Evolutionary conservation across 495 filamentous ascomycete genomes (phyloP), one percentile per base, ranked within the genome.

Genomic region (Penicillium roqueforti): DNA sequence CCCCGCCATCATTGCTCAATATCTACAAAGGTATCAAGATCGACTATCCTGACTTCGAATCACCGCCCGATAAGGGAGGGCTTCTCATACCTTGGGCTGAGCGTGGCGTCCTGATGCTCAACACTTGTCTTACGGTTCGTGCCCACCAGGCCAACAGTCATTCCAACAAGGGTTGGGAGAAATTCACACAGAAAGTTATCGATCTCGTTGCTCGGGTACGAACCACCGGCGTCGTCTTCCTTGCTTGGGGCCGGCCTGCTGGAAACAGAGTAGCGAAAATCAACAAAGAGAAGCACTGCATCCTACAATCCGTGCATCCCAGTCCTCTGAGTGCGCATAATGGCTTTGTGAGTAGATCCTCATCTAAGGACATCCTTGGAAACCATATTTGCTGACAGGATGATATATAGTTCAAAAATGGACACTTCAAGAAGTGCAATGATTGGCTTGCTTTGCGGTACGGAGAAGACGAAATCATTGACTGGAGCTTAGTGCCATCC

Each of bases 11-110:
- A 3, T 81, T 98, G 11, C 78, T 80, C 51, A 98, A 97, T 74
- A 97, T 98, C 69, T 98, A 92, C 78, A 92, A 71, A 19, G 83
- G 80, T 20, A 82, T 98, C 45, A 82, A 85, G 54, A 89, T 87
- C 18, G 92, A 97, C 70, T 98, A 96, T 68, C 91, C 92, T 0
- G 64, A 73, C 32, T 97, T 97, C 74, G 60, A 68, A 13, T 61
- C 82, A 0, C 93, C 93, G 3, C 83, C 90, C 2, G 85, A 87
- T 39, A 85, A 83, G 18, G 82, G 81, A 11, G 93, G 93, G 3
- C 78, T 95, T 1, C 77, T 98, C 14, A 95, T 82, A 0, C 91
- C 91, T 5, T 98, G 93, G 93, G 92, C 93, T 4, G 87, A 95
- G 58, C 83, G 86, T 23, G 93, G 93, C 41, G 90, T 98, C 1